Evolutionary conservation across 495 filamentous ascomycete genomes (phyloP), one percentile per base, ranked within the genome.

Genomic region (Hypoxylon trugodes): DNA sequence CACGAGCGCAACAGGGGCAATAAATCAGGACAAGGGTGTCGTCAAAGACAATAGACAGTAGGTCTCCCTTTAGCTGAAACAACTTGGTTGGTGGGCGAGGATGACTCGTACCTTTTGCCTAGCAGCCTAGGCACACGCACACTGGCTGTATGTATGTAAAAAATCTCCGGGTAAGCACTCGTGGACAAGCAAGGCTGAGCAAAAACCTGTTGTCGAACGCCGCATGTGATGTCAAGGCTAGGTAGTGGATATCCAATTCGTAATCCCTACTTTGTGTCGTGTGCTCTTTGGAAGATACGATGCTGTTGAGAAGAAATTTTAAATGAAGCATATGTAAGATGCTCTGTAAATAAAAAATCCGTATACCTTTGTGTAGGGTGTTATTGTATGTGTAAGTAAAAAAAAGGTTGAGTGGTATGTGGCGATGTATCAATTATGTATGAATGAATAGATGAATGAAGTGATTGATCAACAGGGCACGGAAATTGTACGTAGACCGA

Each of bases 181-280:
- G 52, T 67, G 48, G 53, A 62, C 53, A 62, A 33, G n/a, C 21
- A 62, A 62, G 58, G 58, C 58, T 62, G 63, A 67, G 64, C 47
- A 10, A 42, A 41, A 61, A 52, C 36, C 35, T 38, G 28, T 38
- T 54, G 16, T 49, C 22, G 38, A 48, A 48, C 30, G 19, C 30
- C 32, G 52, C 64, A 67, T 67, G 53, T 59, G 64, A 61, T 59
- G 47, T 46, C 50, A 47, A 60, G 38, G 36, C 19, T 26, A 15
- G 6, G 13, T 13, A 42, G 38, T 41, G 19, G 9, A 38, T 66
- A 66, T 66, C 64, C 64, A 62, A 67, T 58, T 12, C 25, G 51
- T 52, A 42, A 46, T 61, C 25, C n/a, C 33, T 36, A 56, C 19
- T 51, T n/a, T 40, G 8, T 45, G 47, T 56, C 62, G 56, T 26